phyloP scores from a whole-genome alignment of 768 basidiomycete species.

The Stropharia rugosoannulata region DNA sequence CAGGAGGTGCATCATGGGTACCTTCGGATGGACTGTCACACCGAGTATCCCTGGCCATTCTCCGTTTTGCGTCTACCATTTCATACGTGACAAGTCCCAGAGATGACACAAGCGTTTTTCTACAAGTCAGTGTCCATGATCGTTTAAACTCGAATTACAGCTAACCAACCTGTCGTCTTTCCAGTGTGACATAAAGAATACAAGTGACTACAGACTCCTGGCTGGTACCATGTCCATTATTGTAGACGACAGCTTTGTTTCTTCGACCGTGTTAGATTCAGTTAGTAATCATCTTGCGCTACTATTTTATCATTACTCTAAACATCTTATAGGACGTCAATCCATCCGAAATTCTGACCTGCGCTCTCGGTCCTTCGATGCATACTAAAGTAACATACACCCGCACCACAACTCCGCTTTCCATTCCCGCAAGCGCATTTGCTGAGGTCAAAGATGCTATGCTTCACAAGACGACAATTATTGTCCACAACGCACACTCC shows the following conservation, averaged over 20 bases:
- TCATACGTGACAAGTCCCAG: constrained; percentile 52
- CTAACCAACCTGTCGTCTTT: background rate
- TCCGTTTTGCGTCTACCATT: constrained; percentile 44
- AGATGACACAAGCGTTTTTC: constrained; percentile 45
- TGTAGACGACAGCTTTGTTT: constrained; percentile 55
- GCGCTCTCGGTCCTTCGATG: constrained; percentile 51
- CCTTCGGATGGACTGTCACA: constrained; percentile 56
- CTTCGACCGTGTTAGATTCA: constrained; percentile 31
- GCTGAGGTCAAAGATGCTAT: constrained; percentile 42
- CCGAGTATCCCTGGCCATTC: constrained; percentile 49
- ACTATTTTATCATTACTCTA: background rate
- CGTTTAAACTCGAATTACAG: background rate
- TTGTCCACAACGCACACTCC: constrained; percentile 46
- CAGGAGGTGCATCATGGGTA: constrained; percentile 48
- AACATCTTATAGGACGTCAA: constrained; percentile 38
- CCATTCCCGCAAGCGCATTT: constrained; percentile 39
- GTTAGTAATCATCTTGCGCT: background rate
- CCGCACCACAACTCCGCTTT: constrained; percentile 35
- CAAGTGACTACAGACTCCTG: constrained; percentile 55
- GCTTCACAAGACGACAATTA: constrained; percentile 43
- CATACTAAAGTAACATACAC: constrained; percentile 44
- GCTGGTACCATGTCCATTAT: constrained; percentile 55
- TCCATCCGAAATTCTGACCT: constrained; percentile 50
- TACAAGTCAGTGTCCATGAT: constrained; percentile 36
- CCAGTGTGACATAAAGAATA: constrained; percentile 54